phyloP scores from a whole-genome alignment of 805 yeast genomes.

The Crinitomyces ghanaensis region DNA sequence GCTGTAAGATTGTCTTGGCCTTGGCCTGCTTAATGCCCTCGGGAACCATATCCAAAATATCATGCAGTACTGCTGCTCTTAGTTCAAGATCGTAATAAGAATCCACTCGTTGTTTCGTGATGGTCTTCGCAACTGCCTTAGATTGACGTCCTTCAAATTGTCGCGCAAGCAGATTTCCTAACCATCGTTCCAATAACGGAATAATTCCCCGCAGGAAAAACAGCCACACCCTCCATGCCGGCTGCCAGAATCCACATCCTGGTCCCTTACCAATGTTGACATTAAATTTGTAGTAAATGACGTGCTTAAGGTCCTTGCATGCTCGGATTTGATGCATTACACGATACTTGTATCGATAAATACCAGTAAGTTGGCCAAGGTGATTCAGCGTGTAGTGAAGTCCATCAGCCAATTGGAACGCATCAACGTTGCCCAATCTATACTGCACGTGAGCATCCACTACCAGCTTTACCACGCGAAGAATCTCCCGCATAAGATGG shows the following conservation, averaged over 20 bases:
- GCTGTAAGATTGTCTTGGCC: constrained; percentile 80
- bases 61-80: constrained; percentile 90
- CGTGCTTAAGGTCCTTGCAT: constrained; percentile 89
- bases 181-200: constrained; percentile 89
- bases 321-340: constrained; percentile 98
- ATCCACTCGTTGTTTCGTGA: constrained; percentile 92
- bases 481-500: constrained; percentile 81
- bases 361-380: constrained; percentile 91
- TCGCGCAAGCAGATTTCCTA: constrained; percentile 79
- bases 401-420: constrained; percentile 93
- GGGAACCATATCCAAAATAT: constrained; percentile 93
- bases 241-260: constrained; percentile 99
- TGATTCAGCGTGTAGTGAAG: constrained; percentile 83
- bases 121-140: constrained; percentile 84
- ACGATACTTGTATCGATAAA: constrained; percentile 90
- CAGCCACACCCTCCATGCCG: constrained; percentile 96
- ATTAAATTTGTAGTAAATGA: constrained; percentile 78
- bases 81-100: constrained; percentile 89
- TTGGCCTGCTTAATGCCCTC: constrained; percentile 83
- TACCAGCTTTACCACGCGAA: constrained; percentile 69
- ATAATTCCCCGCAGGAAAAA: constrained; percentile 83
- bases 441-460: constrained; percentile 93
- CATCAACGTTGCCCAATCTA: constrained; percentile 81
- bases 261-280: constrained; percentile 91
- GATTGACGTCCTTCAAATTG: constrained; percentile 94